Conservation (phyloP, 768 basidiomycete species). For the Suillus spraguei region DNA sequence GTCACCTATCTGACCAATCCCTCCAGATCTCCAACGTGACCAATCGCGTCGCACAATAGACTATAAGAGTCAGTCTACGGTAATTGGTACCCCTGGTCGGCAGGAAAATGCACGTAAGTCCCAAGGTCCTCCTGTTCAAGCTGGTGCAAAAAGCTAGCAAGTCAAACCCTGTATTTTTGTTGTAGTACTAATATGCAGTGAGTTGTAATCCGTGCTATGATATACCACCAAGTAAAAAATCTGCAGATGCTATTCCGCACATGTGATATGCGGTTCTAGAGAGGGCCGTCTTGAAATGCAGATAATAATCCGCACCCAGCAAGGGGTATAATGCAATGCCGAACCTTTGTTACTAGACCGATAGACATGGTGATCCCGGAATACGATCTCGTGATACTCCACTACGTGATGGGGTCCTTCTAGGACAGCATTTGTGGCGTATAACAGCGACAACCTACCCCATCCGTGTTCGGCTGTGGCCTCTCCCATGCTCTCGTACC, state of each 20-base stretch:
- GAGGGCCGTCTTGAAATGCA: neutral
- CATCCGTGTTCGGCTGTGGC: neutral
- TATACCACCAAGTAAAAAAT: neutral
- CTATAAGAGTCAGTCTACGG: neutral
- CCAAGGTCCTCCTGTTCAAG: neutral
- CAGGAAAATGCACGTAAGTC: neutral
- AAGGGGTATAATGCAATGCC: neutral
- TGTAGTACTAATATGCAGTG: constrained; percentile 3
- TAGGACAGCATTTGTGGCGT: constrained; percentile 1
- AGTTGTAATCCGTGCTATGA: neutral
- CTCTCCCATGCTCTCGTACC: neutral
- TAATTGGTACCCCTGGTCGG: neutral
- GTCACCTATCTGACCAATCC: neutral
- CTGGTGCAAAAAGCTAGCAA: neutral
- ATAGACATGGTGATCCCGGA: neutral
- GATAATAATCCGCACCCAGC: neutral
- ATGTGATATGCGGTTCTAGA: neutral
- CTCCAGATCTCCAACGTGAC: neutral
- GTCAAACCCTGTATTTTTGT: neutral
- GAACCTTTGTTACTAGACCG: neutral
- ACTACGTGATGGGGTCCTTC: neutral
- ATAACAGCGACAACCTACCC: neutral
- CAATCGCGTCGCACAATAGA: neutral
- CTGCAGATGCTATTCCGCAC: neutral
- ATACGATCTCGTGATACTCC: neutral